Conservation (phyloP, 176 grass and related monocot genomes). For the Poa pratensis region DNA sequence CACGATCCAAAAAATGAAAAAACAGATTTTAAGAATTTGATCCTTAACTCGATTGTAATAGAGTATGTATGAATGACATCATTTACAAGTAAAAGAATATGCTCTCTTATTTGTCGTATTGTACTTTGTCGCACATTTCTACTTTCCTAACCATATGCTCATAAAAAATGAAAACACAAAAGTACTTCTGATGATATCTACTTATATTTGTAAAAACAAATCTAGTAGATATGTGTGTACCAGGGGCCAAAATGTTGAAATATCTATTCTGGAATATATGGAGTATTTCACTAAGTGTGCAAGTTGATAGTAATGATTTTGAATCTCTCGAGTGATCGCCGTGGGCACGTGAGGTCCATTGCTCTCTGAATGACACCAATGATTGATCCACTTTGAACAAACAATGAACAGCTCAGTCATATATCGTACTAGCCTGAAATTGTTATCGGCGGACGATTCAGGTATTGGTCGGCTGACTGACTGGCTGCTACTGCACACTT, state of each 20-base stretch:
- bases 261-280: neutral
- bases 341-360: slow-evolving; percentile 28
- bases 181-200: neutral
- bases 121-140: neutral
- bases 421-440: slow-evolving; percentile 42
- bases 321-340: neutral
- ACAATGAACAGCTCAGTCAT: slow-evolving; percentile 11
- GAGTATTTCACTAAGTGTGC: neutral
- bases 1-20: no score
- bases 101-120: no score
- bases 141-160: neutral
- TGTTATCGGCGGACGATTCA: slow-evolving; percentile 40
- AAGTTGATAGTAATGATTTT: neutral
- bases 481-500: slow-evolving; percentile 20
- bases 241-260: neutral
- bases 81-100: no score
- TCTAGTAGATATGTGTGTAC: neutral
- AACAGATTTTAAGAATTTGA: neutral
- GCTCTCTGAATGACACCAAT: neutral
- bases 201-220: neutral
- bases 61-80: neutral
- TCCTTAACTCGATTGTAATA: neutral
- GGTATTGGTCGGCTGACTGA: slow-evolving; percentile 35
- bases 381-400: slow-evolving; percentile 42
- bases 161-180: no score